Percentiles rank a stretch among this genome's conserved stretches.
phyloP scores from a whole-genome alignment of 2,329 filamentous ascomycete species.

The Hypocreales sp. region DNA sequence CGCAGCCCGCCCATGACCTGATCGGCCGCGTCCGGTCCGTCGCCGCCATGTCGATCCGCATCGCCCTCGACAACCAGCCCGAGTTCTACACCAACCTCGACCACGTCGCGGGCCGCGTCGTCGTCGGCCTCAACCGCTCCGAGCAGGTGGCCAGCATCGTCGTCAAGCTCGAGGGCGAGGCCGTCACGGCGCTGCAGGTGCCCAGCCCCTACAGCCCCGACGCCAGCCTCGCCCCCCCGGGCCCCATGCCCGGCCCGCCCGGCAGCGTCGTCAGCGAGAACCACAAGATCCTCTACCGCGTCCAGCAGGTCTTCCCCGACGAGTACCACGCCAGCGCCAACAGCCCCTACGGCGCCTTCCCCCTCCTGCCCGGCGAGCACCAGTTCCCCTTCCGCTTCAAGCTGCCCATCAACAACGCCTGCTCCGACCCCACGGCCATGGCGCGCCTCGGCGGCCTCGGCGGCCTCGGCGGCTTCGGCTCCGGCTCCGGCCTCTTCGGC shows the following conservation, averaged over 20 bases:
- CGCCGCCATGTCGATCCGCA: constrained; percentile 49
- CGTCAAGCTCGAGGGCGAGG: constrained; percentile 74
- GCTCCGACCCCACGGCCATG: constrained; percentile 38
- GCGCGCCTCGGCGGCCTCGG: too few species aligned
- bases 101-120: constrained; percentile 46
- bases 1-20: too few species aligned
- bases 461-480: too few species aligned
- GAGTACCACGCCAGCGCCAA: constrained; percentile 25
- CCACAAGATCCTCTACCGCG: constrained; percentile 62
- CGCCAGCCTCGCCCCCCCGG: constrained; percentile 16
- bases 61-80: constrained; percentile 49
- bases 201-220: constrained; percentile 28
- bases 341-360: constrained; percentile 31
- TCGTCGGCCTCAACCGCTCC: constrained; percentile 43
- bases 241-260: constrained; percentile 15
- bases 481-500: constrained; percentile 28
- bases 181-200: constrained; percentile 46
- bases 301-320: constrained; percentile 57
- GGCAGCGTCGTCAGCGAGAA: constrained; percentile 37
- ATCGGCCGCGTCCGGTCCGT: constrained; percentile 1
- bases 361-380: constrained; percentile 53
- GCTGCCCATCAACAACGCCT: constrained; percentile 62
- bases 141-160: constrained; percentile 59
- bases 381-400: constrained; percentile 69
- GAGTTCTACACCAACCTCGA: constrained; percentile 73